Evolutionary conservation across 1,139 yeast genomes (phyloP).

Genomic region (Taphrina confusa): DNA sequence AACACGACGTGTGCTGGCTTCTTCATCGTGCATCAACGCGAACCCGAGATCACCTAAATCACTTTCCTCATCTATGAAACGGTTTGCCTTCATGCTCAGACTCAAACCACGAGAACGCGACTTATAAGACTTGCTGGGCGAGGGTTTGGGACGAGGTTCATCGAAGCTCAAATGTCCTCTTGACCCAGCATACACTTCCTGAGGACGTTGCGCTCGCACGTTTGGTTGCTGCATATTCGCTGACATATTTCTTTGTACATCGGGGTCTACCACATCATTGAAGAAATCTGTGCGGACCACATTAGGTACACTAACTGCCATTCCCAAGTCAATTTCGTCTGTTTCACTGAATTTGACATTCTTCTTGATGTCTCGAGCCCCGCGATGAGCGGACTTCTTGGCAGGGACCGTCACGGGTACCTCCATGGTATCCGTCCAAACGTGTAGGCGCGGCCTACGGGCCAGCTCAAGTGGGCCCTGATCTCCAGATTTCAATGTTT

Average conservation of each 20-base stretch:
- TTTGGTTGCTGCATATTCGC: not conserved
- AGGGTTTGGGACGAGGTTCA: not conserved
- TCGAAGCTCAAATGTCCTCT: constrained; percentile 13
- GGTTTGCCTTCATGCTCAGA: constrained; percentile 23
- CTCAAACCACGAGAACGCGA: constrained; percentile 25
- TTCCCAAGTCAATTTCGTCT: constrained; percentile 27
- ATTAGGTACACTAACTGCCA: constrained; percentile 21
- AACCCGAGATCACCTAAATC: constrained; percentile 44
- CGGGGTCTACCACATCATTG: not conserved
- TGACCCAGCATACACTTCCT: constrained; percentile 6
- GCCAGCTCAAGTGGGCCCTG: constrained; percentile 68
- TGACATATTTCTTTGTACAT: not conserved
- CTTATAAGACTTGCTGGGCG: not conserved
- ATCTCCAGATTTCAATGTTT: constrained; percentile 57
- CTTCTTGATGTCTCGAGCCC: constrained; percentile 47
- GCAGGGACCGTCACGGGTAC: constrained; percentile 52
- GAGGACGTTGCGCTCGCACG: not conserved
- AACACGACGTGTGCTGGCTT: constrained; percentile 51
- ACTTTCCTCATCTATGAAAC: constrained; percentile 30
- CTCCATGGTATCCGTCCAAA: constrained; percentile 50
- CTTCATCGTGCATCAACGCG: constrained; percentile 44
- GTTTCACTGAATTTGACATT: constrained; percentile 26
- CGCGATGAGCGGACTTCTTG: constrained; percentile 46
- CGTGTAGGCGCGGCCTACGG: constrained; percentile 29
- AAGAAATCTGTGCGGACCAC: not conserved